Conservation (phyloP, 179 eudicot species). For the Beta lomatogona region DNA sequence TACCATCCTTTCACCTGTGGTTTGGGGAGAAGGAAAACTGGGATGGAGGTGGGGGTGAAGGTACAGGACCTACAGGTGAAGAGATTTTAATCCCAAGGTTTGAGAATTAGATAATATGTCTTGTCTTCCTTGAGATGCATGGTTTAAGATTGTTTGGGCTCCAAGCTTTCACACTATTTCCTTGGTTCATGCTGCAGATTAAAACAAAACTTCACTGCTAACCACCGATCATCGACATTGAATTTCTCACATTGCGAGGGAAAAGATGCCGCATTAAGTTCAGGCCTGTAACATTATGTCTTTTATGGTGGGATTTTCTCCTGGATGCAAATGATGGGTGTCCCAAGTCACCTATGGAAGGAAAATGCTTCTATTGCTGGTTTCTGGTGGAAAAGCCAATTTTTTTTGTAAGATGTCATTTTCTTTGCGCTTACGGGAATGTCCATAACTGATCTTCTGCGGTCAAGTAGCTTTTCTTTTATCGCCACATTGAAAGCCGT, state of each 20-base stretch:
- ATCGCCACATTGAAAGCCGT: neutral
- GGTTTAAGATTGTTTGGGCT: neutral
- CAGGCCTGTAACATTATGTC: neutral
- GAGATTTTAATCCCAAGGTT: neutral
- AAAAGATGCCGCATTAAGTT: constrained; percentile 13
- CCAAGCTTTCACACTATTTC: neutral
- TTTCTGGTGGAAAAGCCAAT: constrained; percentile 23
- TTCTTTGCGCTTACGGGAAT: constrained; percentile 10
- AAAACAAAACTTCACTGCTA: constrained; percentile 13
- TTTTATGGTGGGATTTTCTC: constrained; percentile 6
- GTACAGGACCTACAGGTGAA: neutral
- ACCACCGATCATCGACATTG: constrained; percentile 24
- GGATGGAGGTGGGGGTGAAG: neutral
- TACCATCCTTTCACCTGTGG: neutral
- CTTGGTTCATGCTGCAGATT: constrained; percentile 26
- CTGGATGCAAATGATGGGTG: constrained; percentile 20
- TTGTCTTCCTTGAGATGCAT: neutral
- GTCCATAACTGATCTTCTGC: constrained; percentile 6
- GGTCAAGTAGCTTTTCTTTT: constrained; percentile 15
- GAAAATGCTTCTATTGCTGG: constrained; percentile 17
- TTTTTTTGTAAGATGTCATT: constrained; percentile 32
- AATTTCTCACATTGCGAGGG: constrained; percentile 2
- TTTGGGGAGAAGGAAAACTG: neutral
- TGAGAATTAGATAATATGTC: too few relatives aligned
- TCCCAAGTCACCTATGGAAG: constrained; percentile 6